These are phyloP conservation scores for Neoarthrinium moseri DNA, from an alignment of 2,329 filamentous ascomycete species.

Conservation along the genomic window DNA sequence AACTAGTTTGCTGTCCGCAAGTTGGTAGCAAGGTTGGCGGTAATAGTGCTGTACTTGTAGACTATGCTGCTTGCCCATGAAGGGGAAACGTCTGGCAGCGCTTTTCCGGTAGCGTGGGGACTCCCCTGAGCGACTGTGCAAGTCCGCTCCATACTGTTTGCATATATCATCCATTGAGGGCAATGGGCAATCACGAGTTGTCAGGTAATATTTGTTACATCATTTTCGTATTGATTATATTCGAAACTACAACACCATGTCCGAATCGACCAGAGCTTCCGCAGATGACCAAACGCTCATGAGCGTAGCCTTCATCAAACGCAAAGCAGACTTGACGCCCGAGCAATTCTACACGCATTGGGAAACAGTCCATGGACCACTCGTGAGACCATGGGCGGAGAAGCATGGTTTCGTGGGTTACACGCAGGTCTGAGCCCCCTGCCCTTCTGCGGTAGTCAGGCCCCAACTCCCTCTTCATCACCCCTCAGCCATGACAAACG, in stretches of 20 bases:
- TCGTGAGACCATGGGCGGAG: constrained; percentile 31
- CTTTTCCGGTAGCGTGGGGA: constrained; percentile 2
- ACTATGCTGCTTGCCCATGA: background rate
- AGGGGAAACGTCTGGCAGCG: background rate
- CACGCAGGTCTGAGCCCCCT: constrained; percentile 23
- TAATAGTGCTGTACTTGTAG: too few species aligned
- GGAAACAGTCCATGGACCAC: constrained; percentile 28
- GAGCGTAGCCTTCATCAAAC: constrained; percentile 23
- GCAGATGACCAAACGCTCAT: constrained; percentile 6
- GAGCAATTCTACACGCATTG: constrained; percentile 33
- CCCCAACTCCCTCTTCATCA: background rate
- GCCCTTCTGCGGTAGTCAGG: background rate
- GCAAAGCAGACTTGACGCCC: constrained; percentile 24
- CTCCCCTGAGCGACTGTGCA: background rate
- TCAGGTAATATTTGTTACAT: too few species aligned
- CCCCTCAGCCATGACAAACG: too few species aligned
- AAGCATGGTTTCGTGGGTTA: constrained; percentile 30
- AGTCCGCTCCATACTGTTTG: background rate
- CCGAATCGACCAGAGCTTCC: background rate
- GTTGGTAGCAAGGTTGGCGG: too few species aligned
- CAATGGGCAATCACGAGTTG: too few species aligned
- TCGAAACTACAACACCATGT: background rate
- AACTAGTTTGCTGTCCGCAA: too few species aligned
- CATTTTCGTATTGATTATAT: too few species aligned
- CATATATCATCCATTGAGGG: too few species aligned